Base-by-base conservation (phyloP, 495 filamentous ascomycete genomes). In the Durotheca rogersii region DNA sequence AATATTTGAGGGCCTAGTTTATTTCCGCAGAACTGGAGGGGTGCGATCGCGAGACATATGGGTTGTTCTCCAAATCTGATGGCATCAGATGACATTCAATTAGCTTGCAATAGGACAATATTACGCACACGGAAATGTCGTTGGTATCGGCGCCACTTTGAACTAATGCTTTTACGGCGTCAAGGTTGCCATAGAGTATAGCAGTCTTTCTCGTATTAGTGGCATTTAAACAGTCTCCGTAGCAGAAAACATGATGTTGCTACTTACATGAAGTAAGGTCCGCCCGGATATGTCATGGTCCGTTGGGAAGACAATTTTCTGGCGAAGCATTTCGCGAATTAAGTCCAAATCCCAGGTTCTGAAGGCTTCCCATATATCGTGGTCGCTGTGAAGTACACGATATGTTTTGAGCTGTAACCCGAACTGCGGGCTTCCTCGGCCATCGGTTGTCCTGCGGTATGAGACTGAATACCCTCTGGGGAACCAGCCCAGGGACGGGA, bases 81-180 rank as follows among this genome's bases (percentile, higher is more conserved):
- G 37, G 15, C 12, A 6, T n/a, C n/a, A n/a, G n/a, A n/a, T n/a
- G n/a, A n/a, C n/a, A n/a, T n/a, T n/a, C n/a, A n/a, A n/a, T n/a
- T n/a, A n/a, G n/a, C n/a, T n/a, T n/a, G n/a, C n/a, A n/a, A n/a
- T n/a, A n/a, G n/a, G 17, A 1, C 14, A 15, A 3, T 6, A 12
- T 11, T 16, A 7, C 7, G 33, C 44, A 56, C 45, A 1, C 1
- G 23, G 21, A 9, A 7, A 3, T 10, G 6, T 35, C 35, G 15
- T 50, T 56, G 35, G 50, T 46, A 46, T 50, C 35, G 1, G 53
- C 53, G 20, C 53, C 53, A 19, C 53, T 50, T 21, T 56, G 40
- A 3, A 50, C 35, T 2, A 50, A 19, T 21, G 35, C 29, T 35
- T 56, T 50, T n/a, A 32, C 34, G 9, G 41, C 31, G 10, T 56